These are phyloP conservation scores for Boletus speciosus DNA, from an alignment of 768 basidiomycete species.

Conservation along the genomic window DNA sequence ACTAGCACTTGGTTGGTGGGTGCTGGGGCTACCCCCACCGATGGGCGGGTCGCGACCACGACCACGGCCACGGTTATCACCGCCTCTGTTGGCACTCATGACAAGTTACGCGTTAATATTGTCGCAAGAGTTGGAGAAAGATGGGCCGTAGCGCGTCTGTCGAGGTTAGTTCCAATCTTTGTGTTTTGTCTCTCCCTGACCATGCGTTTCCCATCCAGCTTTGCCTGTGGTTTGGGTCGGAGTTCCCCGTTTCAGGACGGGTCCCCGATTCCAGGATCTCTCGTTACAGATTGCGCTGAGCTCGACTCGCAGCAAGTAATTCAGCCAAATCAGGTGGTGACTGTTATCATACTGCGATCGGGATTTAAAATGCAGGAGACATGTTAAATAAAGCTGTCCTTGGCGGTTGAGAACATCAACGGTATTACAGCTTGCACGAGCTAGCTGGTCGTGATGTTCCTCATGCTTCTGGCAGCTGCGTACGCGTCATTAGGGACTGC, in stretches of 20 bases:
- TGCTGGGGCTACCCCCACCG: slow-evolving; percentile 1
- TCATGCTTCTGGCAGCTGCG: neutral
- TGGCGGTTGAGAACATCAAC: slow-evolving; percentile 35
- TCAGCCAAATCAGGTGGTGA: slow-evolving; percentile 78
- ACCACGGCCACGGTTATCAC: slow-evolving; percentile 1
- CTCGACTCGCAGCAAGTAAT: slow-evolving; percentile 75
- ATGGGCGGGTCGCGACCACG: slow-evolving; percentile 4
- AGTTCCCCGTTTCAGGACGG: neutral
- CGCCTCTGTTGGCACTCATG: slow-evolving; percentile 17
- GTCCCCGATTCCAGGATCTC: neutral
- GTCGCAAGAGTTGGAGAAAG: neutral
- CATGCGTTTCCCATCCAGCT: neutral
- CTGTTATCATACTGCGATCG: slow-evolving; percentile 41
- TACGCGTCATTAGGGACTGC: neutral
- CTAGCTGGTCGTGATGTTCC: slow-evolving; percentile 48
- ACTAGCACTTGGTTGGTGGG: neutral
- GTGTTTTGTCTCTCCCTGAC: neutral
- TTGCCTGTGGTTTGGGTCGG: neutral
- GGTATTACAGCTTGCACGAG: slow-evolving; percentile 45
- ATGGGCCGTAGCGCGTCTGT: neutral
- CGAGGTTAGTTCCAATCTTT: neutral
- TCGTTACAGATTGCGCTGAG: slow-evolving; percentile 74
- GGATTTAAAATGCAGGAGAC: no score
- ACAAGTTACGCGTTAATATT: neutral
- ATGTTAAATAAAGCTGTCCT: no score